A percentile compares a stretch with the other conserved stretches of the same genome.
Evolutionary conservation across 2,329 filamentous ascomycete species (phyloP).

Genomic region (Trichophyton mentagrophytes): DNA sequence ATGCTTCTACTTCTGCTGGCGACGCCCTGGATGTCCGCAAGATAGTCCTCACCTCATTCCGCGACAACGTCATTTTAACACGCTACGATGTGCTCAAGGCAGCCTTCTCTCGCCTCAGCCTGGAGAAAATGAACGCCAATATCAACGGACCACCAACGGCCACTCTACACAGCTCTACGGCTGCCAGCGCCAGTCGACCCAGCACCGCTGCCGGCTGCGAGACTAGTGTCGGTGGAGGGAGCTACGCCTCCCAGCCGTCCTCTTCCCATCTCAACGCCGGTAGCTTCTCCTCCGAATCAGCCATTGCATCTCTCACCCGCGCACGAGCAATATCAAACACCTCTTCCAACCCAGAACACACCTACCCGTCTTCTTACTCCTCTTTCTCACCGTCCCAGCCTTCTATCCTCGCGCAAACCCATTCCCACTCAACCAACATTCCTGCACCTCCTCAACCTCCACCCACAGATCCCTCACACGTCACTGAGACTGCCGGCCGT

Average conservation of each 20-base stretch:
- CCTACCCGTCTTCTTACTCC: conserved; percentile 33
- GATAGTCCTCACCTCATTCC: conserved; percentile 74
- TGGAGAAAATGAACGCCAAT: conserved; percentile 58
- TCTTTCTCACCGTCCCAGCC: conserved; percentile 28
- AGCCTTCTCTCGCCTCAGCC: conserved; percentile 76
- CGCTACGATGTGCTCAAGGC: conserved; percentile 79
- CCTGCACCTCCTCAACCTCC: neutral
- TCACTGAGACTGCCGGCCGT: conserved; percentile 85
- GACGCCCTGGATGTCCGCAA: conserved; percentile 71
- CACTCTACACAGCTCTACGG: conserved; percentile 26
- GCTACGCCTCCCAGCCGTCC: conserved; percentile 59
- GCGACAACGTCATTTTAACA: conserved; percentile 77
- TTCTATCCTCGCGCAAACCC: conserved; percentile 15
- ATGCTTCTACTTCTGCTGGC: conserved; percentile 22
- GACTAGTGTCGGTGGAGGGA: conserved; percentile 52
- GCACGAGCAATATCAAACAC: conserved; percentile 62
- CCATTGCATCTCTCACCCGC: conserved; percentile 43
- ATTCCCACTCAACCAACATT: neutral
- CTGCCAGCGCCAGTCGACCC: conserved; percentile 39
- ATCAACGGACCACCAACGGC: conserved; percentile 29
- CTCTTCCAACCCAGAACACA: conserved; percentile 38
- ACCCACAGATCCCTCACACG: conserved; percentile 40
- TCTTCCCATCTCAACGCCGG: conserved; percentile 59
- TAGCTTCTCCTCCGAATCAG: conserved; percentile 40
- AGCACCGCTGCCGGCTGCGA: conserved; percentile 60